Evolutionary conservation across 139 green algal species (phyloP).

Genomic region (Tetradesmus obliquus): DNA sequence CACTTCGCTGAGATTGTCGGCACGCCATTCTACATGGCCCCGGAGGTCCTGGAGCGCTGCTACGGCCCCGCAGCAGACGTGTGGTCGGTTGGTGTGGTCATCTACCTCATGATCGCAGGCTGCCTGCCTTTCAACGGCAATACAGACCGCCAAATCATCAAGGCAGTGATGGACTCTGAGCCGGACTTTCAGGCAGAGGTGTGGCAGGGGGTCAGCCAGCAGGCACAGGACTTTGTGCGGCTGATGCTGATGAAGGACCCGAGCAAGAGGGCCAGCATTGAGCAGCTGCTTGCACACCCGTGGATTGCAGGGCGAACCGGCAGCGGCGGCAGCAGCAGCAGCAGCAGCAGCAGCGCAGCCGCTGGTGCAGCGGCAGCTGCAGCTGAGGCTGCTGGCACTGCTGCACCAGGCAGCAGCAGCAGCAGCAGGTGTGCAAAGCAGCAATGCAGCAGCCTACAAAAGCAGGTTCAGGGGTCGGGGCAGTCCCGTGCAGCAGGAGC

Average conservation of each 20-base stretch:
- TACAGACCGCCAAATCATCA: constrained; percentile 46
- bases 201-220: constrained; percentile 45
- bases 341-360: not conserved
- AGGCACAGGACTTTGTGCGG: constrained; percentile 52
- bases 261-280: constrained; percentile 38
- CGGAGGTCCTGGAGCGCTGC: constrained; percentile 62
- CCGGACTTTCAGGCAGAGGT: constrained; percentile 48
- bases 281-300: constrained; percentile 55
- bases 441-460: not conserved
- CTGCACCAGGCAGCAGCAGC: not conserved
- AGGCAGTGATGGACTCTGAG: constrained; percentile 50
- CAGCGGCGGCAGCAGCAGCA: not conserved
- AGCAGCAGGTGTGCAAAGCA: not conserved
- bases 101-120: constrained; percentile 80
- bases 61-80: constrained; percentile 76
- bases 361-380: not conserved
- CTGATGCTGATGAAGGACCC: constrained; percentile 63
- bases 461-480: not conserved
- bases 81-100: constrained; percentile 86
- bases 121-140: constrained; percentile 52
- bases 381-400: not conserved
- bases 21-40: constrained; percentile 81
- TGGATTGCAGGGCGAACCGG: not conserved
- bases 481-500: not conserved
- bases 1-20: constrained; percentile 78